Conservation (phyloP, 2,329 filamentous ascomycete species). For the Myriangium duriaei region DNA sequence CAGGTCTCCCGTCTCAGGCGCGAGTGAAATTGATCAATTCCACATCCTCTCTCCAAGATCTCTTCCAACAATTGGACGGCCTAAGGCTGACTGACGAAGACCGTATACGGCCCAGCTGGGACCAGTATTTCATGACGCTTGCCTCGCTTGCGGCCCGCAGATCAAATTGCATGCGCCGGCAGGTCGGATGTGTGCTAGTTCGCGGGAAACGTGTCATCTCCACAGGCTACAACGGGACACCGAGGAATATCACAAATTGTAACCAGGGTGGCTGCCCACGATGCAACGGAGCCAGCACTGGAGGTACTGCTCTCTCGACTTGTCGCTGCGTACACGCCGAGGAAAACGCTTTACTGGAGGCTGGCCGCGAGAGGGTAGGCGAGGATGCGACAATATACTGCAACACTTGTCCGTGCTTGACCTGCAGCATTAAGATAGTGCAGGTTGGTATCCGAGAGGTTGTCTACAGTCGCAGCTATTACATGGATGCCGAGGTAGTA, state of each 20-base stretch:
- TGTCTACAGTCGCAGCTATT: slow-evolving; percentile 85
- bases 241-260: slow-evolving; percentile 77
- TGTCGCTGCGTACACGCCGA: slow-evolving; percentile 97
- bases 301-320: slow-evolving; percentile 64
- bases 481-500: slow-evolving; percentile 66
- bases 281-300: slow-evolving; percentile 64
- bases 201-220: slow-evolving; percentile 75
- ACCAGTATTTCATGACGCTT: slow-evolving; percentile 97
- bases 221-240: slow-evolving; percentile 97
- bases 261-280: slow-evolving; percentile 78
- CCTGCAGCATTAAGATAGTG: slow-evolving; percentile 96
- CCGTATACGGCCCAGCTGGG: slow-evolving; percentile 81
- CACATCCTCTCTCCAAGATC: slow-evolving; percentile 54
- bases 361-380: slow-evolving; percentile 77
- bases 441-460: slow-evolving; percentile 95
- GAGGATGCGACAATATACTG: slow-evolving; percentile 79
- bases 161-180: slow-evolving; percentile 95
- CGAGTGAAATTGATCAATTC: slow-evolving; percentile 81
- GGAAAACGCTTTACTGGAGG: slow-evolving; percentile 92
- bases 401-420: slow-evolving; percentile 92
- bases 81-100: slow-evolving; percentile 67
- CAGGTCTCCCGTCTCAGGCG: slow-evolving; percentile 67
- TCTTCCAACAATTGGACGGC: slow-evolving; percentile 59
- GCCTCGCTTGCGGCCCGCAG: slow-evolving; percentile 80
- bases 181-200: slow-evolving; percentile 89